Evolutionary conservation across 192 early-diverging fungal species (phyloP).

Genomic region (Coemansia sp.): DNA sequence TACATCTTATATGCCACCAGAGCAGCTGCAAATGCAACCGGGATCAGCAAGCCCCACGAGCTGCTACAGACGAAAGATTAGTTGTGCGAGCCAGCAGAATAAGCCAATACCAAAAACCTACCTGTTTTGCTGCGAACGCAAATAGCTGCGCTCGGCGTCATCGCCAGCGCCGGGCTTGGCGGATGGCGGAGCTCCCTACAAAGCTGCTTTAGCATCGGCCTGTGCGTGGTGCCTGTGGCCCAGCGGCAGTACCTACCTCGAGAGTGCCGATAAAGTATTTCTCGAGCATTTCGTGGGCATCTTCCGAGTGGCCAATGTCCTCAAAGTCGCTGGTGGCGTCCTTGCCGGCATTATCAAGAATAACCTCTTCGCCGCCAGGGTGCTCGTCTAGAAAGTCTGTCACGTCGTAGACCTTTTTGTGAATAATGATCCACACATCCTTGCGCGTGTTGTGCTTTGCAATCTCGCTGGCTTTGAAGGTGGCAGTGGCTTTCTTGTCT

Average conservation of each 20-base stretch:
- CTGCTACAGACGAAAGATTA: conserved; percentile 29
- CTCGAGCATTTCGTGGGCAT: conserved; percentile 83
- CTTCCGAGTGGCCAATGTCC: conserved; percentile 95
- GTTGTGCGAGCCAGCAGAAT: not conserved
- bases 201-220: no score
- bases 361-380: conserved; percentile 96
- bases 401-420: conserved; percentile 77
- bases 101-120: conserved; percentile 7
- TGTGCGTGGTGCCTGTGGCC: no score
- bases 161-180: conserved; percentile 2
- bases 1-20: conserved; percentile 58
- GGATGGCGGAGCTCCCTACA: conserved; percentile 32
- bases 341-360: conserved; percentile 85
- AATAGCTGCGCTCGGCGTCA: conserved; percentile 11
- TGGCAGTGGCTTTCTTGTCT: conserved; percentile 25
- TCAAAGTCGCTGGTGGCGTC: conserved; percentile 95
- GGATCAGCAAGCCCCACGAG: conserved; percentile 54
- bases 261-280: conserved; percentile 73
- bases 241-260: conserved; percentile 24
- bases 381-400: conserved; percentile 87
- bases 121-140: conserved; percentile 50
- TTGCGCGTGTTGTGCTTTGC: conserved; percentile 64
- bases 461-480: conserved; percentile 69
- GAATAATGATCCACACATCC: conserved; percentile 80
- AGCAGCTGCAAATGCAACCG: conserved; percentile 52